A percentile compares a stretch with the other conserved stretches of the same genome.
phyloP scores from a whole-genome alignment of 1,284 basidiomycete species.

The Melampsora occidentalis region DNA sequence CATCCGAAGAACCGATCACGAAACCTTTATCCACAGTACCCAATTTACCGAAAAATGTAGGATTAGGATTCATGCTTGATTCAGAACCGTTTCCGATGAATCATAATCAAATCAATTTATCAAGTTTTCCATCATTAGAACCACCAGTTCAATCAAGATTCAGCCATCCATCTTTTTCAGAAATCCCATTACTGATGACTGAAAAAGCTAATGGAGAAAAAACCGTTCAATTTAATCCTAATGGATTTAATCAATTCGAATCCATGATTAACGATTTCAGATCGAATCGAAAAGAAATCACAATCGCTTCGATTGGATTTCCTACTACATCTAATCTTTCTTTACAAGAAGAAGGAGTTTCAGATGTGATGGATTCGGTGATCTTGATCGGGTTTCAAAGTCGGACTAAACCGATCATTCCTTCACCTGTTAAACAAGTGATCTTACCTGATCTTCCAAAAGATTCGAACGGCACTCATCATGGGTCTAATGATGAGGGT shows the following conservation, averaged over 20 bases:
- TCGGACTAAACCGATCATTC: conserved; percentile 1
- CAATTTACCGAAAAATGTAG: no score
- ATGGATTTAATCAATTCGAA: conserved; percentile 2
- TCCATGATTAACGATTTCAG: background rate
- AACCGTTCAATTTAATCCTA: background rate
- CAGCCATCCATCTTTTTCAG: no score
- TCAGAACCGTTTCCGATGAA: no score
- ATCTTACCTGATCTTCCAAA: background rate
- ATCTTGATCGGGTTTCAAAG: conserved; percentile 19
- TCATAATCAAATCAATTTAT: no score
- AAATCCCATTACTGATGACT: no score
- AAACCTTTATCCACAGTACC: no score
- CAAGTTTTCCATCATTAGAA: no score
- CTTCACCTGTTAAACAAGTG: conserved; percentile 9
- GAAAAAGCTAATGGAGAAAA: no score
- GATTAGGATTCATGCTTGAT: no score
- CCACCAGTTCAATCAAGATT: no score
- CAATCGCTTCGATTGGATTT: background rate
- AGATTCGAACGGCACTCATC: background rate
- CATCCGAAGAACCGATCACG: no score
- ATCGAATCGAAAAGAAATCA: conserved; percentile 5
- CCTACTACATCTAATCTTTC: background rate
- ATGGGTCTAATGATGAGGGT: background rate
- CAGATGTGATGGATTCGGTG: background rate
- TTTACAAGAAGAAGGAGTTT: no score